Evolutionary conservation across 1,139 yeast species (phyloP).

Genomic region (Scheffersomyces lignicola): DNA sequence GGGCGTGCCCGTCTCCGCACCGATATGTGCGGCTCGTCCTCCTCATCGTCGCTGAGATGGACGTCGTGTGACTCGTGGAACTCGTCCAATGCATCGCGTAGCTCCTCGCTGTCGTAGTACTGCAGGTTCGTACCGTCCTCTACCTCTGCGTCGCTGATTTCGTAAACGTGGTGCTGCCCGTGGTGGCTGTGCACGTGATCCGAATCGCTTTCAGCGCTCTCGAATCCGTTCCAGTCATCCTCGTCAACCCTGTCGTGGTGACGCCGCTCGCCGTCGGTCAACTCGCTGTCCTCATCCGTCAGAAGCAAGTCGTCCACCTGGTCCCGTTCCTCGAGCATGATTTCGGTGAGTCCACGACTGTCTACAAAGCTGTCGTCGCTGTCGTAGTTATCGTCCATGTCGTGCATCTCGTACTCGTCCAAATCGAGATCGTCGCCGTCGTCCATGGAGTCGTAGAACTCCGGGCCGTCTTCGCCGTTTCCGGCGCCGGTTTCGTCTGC

Average conservation of each 20-base stretch:
- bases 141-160: slow-evolving; percentile 8
- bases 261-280: slow-evolving; percentile 4
- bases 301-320: slow-evolving; percentile 7
- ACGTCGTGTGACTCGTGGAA: slow-evolving; percentile 10
- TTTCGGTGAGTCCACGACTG: slow-evolving; percentile 15
- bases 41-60: slow-evolving; percentile 7
- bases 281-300: slow-evolving; percentile 11
- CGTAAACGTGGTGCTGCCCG: slow-evolving; percentile 8
- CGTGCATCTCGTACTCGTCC: slow-evolving; percentile 13
- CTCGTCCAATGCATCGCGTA: slow-evolving; percentile 18
- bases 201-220: slow-evolving; percentile 13
- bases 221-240: slow-evolving; percentile 15
- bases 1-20: slow-evolving; percentile 1
- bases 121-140: slow-evolving; percentile 6
- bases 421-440: slow-evolving; percentile 21
- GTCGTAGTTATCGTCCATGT: slow-evolving; percentile 21
- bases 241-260: slow-evolving; percentile 5
- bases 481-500: slow-evolving; percentile 30
- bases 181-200: slow-evolving; percentile 11
- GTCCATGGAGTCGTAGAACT: slow-evolving; percentile 20
- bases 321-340: slow-evolving; percentile 8
- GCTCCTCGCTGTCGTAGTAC: slow-evolving; percentile 15
- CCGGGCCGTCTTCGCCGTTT: slow-evolving; percentile 18
- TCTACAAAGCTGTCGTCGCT: slow-evolving; percentile 32
- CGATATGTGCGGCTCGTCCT: neutral